These are phyloP conservation scores for Suhomyces kunorum DNA, from an alignment of 1,139 yeast genomes.

Conservation along the genomic window DNA sequence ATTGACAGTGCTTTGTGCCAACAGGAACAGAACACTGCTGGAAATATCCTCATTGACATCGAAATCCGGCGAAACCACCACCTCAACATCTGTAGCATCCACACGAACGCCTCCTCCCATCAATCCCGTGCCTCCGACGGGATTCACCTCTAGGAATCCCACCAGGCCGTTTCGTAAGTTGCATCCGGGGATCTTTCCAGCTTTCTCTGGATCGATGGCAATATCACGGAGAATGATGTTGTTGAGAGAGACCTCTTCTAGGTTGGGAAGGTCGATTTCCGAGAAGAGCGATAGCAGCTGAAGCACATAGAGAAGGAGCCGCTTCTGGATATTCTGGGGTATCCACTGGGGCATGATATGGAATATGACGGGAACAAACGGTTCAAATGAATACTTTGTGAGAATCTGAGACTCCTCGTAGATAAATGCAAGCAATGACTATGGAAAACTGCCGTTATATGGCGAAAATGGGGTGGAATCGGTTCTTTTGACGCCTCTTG, in stretches of 20 bases:
- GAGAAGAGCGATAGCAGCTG: slow-evolving; percentile 84
- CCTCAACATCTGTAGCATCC: slow-evolving; percentile 54
- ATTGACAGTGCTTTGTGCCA: slow-evolving; percentile 68
- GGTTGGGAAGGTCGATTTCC: slow-evolving; percentile 74
- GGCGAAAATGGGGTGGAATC: not conserved
- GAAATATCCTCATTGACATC: slow-evolving; percentile 33
- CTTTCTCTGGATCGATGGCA: slow-evolving; percentile 69
- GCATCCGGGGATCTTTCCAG: slow-evolving; percentile 65
- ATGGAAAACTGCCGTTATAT: not conserved
- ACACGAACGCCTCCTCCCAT: slow-evolving; percentile 64
- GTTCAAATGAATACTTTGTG: too few species aligned
- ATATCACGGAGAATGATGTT: slow-evolving; percentile 59
- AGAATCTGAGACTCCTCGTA: too few species aligned
- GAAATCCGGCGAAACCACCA: slow-evolving; percentile 55
- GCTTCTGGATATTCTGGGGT: slow-evolving; percentile 79
- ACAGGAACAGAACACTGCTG: slow-evolving; percentile 39
- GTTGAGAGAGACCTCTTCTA: slow-evolving; percentile 72
- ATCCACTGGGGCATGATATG: slow-evolving; percentile 62
- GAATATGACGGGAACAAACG: not conserved
- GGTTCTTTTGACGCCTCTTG: not conserved
- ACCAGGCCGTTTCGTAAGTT: slow-evolving; percentile 65
- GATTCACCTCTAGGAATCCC: slow-evolving; percentile 48
- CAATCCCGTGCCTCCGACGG: slow-evolving; percentile 31
- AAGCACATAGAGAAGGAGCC: slow-evolving; percentile 74
- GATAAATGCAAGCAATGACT: not conserved